Base-by-base conservation (phyloP, 192 early-diverging fungal genomes). In the Blastocladiella britannica region DNA sequence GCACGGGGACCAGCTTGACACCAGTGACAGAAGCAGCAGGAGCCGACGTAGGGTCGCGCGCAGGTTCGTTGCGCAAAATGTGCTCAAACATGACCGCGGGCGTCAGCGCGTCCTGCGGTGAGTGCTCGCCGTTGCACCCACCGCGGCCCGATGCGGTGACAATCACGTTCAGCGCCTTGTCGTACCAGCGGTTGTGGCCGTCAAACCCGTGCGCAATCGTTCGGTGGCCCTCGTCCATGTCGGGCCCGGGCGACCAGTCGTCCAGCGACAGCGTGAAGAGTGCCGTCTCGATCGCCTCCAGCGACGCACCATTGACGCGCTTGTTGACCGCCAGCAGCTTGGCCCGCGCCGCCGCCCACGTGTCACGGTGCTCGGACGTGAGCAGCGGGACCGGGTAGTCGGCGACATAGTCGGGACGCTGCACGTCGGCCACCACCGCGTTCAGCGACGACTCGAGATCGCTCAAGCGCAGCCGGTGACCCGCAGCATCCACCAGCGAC, bases 121-220 rank as follows among this genome's bases (percentile, higher is more conserved):
- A 75, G 69, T 96, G 92, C 77, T 97, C 91, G 31, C 91, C 91
- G 68, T 93, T 97, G 56, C 89, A 74, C 62, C 93, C 93, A 30
- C 84, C 76, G 28, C 85, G 80, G 25, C 90, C 93, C 60, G 80
- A 87, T 62, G 62, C 78, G 53, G 86, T 66, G 43, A 97, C 79
- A 53, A 95, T 81, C 28, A 95, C 63, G 67, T 91, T 86, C 51
- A 97, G 70, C 22, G 89, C 71, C 75, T 97, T 97, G 72, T 97
- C 93, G 72, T 89, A 95, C 93, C 93, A 97, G 26, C 93, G 76
- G 68, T 97, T 97, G 53, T 65, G 66, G 3, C 77, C 91, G 26
- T 88, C 72, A 28, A 68, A 61, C 5, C 78, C 83, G 65, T 93
- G 90, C 66, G 83, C 86, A 22, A 87, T 67, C 52, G 86, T 83